phyloP scores from a whole-genome alignment of 176 grass and related monocot genomes.

The Triticum monococcum region DNA sequence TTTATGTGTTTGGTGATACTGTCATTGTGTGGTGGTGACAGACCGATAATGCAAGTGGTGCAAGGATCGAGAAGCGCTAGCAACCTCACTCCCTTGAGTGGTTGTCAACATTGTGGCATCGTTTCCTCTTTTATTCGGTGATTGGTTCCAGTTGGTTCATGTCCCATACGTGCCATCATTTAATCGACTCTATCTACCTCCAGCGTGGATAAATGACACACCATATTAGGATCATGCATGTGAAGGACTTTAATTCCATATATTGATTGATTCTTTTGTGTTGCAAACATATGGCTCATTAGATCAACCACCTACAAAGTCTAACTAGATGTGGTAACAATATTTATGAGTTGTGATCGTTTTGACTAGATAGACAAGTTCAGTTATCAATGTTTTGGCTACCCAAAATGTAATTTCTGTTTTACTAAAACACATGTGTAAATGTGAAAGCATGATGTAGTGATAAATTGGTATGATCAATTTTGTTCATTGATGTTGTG shows the following conservation, averaged over 20 bases:
- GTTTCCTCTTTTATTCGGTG: neutral
- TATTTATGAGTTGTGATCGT: neutral
- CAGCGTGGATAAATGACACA: neutral
- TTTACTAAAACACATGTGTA: too few relatives aligned
- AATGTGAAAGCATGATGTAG: too few relatives aligned
- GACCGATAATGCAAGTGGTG: neutral
- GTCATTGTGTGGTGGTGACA: neutral
- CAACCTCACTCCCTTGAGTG: neutral
- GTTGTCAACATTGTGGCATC: neutral
- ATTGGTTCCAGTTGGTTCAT: slow-evolving; percentile 45
- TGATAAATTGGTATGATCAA: too few relatives aligned
- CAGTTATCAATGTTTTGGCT: too few relatives aligned
- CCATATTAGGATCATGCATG: neutral
- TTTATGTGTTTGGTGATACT: neutral
- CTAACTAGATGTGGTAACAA: neutral
- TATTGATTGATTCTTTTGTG: neutral
- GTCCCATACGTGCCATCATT: neutral
- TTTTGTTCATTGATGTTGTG: too few relatives aligned
- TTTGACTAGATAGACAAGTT: neutral
- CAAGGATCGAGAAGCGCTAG: slow-evolving; percentile 34
- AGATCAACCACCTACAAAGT: neutral
- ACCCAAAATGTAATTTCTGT: too few relatives aligned
- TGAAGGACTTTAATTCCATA: neutral
- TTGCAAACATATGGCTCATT: neutral
- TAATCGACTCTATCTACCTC: neutral